Evolutionary conservation across 768 basidiomycete species (phyloP), one percentile per base, ranked within the genome.

Genomic region (Tylopilus vinaceipallidus): DNA sequence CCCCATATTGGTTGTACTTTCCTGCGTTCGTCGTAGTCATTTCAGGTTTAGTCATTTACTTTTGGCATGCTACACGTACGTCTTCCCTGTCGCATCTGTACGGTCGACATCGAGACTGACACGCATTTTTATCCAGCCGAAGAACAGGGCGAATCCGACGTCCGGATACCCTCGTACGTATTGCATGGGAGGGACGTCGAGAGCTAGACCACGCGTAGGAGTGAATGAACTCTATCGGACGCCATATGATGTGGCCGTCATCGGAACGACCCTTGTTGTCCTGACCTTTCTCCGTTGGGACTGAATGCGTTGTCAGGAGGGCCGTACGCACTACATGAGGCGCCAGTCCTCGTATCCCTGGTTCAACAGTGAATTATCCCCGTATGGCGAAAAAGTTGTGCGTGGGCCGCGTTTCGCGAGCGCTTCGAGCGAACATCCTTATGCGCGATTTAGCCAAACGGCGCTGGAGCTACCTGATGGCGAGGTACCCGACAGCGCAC

Each of bases 1-100:
- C 70, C 37, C 91, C 91, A 14, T 93, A 82, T 71, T 94, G 91
- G 90, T 73, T 94, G 8, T 93, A 94, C 74, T 94, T 94, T 70
- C 71, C 84, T 49, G 79, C 91, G 1, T 94, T 87, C 60, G 77
- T 66, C 0, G 73, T 91, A 33, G 81, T 91, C 53, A 72, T 93
- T 40, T 40, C 68, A 17, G 91, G 91, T 2, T 77, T 94, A 2
- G 72, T 93, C 58, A 77, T 83, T 19, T 94, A 94, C 70, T 93
- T 93, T 73, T 94, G 91, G 89, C 72, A 79, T 60, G 80, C 84
- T 3, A 83, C 84, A 35, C 91, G 89, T 91, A 71, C 52, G 90
- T 77, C 30, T 3, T 9, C 12, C 19, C 42, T 38, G 7, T 22
- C 44, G 14, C 34, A 10, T 17, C 22, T 32, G 32, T 14, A 2